These are phyloP conservation scores for Monosporozyma aquatica DNA, from an alignment of 805 yeast genomes.

Conservation along the genomic window DNA sequence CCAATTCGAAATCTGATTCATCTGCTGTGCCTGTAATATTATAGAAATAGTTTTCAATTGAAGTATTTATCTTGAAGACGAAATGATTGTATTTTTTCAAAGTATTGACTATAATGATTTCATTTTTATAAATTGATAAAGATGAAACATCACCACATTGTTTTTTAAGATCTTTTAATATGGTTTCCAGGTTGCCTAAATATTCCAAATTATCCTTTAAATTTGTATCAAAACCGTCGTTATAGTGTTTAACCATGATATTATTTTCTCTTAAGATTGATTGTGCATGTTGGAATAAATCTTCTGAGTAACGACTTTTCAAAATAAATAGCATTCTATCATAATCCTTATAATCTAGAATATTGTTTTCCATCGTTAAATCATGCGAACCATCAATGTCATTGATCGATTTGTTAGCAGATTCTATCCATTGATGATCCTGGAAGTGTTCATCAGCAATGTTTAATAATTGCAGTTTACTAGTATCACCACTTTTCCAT, in stretches of 20 bases:
- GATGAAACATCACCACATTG: constrained; percentile 52
- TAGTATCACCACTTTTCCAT: constrained; percentile 58
- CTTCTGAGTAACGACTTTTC: constrained; percentile 44
- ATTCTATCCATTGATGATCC: constrained; percentile 22
- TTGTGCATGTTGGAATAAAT: constrained; percentile 42
- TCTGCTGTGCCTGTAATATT: constrained; percentile 11
- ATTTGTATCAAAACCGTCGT: constrained; percentile 21
- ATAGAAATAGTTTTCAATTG: constrained; percentile 25
- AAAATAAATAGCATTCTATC: constrained; percentile 35
- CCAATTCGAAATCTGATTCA: constrained; percentile 21
- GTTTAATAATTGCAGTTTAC: constrained; percentile 34
- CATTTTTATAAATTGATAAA: constrained; percentile 33
- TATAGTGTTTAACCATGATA: constrained; percentile 14
- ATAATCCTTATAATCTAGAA: constrained; percentile 32
- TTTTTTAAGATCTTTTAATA: constrained; percentile 63
- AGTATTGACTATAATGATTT: constrained; percentile 23
- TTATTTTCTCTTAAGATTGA: constrained; percentile 20
- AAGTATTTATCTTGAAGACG: constrained; percentile 20
- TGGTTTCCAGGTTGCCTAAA: constrained; percentile 60
- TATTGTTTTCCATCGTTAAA: constrained; percentile 34
- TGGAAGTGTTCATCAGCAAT: constrained; percentile 21
- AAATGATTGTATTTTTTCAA: constrained; percentile 28
- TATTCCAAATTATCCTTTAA: constrained; percentile 31
- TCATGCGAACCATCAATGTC: constrained; percentile 36
- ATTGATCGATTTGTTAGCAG: constrained; percentile 19